phyloP scores from a whole-genome alignment of 2,329 filamentous ascomycete species.

The Pestalotiopsis sp. region DNA sequence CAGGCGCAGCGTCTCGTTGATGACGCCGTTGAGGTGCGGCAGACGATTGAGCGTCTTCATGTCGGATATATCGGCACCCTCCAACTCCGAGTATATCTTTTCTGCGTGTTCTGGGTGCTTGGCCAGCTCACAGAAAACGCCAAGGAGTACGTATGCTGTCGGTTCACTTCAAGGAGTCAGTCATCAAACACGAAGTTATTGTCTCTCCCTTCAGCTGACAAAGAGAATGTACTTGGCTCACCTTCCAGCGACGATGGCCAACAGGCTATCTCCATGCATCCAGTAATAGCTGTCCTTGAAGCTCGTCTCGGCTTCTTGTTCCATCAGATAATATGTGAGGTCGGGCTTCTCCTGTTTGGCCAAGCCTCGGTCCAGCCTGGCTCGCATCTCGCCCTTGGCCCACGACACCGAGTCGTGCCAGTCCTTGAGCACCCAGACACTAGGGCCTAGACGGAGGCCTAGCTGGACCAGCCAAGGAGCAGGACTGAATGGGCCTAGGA shows the following conservation, averaged over 20 bases:
- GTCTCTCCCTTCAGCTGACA: not conserved
- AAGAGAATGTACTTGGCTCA: not conserved
- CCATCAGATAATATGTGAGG: not conserved
- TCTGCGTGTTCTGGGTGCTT: not conserved
- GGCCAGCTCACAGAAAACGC: not conserved
- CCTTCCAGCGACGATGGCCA: not conserved
- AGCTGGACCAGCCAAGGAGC: not conserved
- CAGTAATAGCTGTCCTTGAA: not conserved
- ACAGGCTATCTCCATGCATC: not conserved
- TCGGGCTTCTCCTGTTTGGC: not conserved
- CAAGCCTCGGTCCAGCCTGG: not conserved
- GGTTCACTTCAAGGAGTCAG: too few relatives aligned
- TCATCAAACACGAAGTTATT: too few relatives aligned
- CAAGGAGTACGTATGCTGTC: not conserved
- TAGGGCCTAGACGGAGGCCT: not conserved
- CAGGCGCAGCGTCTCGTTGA: constrained; percentile 26
- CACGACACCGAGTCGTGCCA: not conserved
- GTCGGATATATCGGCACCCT: not conserved
- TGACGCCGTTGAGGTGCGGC: constrained; percentile 25
- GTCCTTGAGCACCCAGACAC: not conserved
- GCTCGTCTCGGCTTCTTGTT: not conserved
- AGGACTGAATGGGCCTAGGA: not conserved
- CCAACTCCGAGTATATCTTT: not conserved
- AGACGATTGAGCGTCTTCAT: constrained; percentile 15
- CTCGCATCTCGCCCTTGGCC: not conserved